Evolutionary conservation across 23 red algal genomes (phyloP).

Genomic region (Gracilariopsis chorda): DNA sequence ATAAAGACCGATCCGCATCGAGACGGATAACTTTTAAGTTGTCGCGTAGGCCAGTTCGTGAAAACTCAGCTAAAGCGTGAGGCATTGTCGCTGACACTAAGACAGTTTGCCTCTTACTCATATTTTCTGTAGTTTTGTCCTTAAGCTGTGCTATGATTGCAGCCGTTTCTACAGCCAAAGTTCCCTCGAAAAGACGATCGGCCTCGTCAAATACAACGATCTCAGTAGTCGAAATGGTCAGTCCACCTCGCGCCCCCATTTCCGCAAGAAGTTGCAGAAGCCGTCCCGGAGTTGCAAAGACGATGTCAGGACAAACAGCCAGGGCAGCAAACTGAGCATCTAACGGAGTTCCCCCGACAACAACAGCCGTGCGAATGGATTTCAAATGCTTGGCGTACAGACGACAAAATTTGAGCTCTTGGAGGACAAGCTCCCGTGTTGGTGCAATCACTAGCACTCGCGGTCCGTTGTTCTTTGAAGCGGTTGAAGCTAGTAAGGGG

Average conservation of each 20-base stretch:
- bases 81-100: conserved; percentile 98
- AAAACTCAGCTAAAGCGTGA: conserved; percentile 85
- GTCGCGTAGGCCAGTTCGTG: conserved; percentile 60
- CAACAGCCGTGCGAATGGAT: conserved; percentile 56
- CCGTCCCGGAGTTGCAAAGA: conserved; percentile 93
- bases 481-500: background rate
- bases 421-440: conserved; percentile 93
- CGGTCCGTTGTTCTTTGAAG: conserved; percentile 53
- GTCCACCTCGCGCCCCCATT: conserved; percentile 62
- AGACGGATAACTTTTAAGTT: conserved; percentile 74
- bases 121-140: background rate
- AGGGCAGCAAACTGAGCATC: conserved; percentile 94
- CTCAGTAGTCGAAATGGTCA: conserved; percentile 60
- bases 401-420: conserved; percentile 81
- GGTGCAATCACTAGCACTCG: conserved; percentile 81
- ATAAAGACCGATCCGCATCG: conserved; percentile 81
- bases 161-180: conserved; percentile 70
- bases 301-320: conserved; percentile 68
- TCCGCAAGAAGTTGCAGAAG: conserved; percentile 90
- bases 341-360: conserved; percentile 91
- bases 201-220: conserved; percentile 91
- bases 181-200: conserved; percentile 95
- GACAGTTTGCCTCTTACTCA: conserved; percentile 75
- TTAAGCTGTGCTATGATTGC: conserved; percentile 62
- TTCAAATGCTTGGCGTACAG: conserved; percentile 64